Percentiles rank a stretch among this genome's conserved stretches.
These are phyloP conservation scores for Perilla frutescens DNA, from an alignment of 257 asterid genomes.

Conservation along the genomic window DNA sequence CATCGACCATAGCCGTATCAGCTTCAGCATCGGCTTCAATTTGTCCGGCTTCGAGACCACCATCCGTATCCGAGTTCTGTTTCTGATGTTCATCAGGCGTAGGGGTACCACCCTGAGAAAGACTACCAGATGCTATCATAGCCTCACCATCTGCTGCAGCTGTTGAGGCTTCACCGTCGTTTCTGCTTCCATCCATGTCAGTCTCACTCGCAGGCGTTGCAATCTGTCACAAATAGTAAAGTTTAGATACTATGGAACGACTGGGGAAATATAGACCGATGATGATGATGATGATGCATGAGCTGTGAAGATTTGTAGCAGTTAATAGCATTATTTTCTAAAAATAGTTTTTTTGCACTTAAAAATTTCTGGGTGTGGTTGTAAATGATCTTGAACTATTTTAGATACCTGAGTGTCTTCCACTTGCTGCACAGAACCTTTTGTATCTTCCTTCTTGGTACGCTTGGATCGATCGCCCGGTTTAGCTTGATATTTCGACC, in stretches of 20 bases:
- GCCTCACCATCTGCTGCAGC: slow-evolving; percentile 61
- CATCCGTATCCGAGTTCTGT: slow-evolving; percentile 68
- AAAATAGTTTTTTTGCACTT: neutral
- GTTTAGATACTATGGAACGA: neutral
- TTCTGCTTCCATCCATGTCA: slow-evolving; percentile 60
- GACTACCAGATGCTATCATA: slow-evolving; percentile 50
- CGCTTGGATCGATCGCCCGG: slow-evolving; percentile 84
- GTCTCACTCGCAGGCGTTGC: slow-evolving; percentile 61
- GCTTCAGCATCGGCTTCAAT: slow-evolving; percentile 56
- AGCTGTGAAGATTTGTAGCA: no score
- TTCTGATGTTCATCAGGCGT: slow-evolving; percentile 71
- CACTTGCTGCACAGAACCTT: slow-evolving; percentile 58
- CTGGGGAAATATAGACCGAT: neutral
- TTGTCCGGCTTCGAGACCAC: slow-evolving; percentile 69
- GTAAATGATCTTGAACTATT: neutral
- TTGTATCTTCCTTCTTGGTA: slow-evolving; percentile 82
- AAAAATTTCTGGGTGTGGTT: neutral
- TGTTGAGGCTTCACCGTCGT: slow-evolving; percentile 54
- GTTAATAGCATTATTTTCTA: neutral
- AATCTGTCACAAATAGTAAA: slow-evolving; percentile 39
- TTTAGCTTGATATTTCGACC: slow-evolving; percentile 87
- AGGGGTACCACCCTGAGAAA: slow-evolving; percentile 68
- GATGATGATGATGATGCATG: neutral
- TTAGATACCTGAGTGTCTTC: slow-evolving; percentile 80
- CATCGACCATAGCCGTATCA: slow-evolving; percentile 55